Percentiles rank a stretch among this genome's conserved stretches.
These are phyloP conservation scores for Sporothrix phasma DNA, from an alignment of 2,329 filamentous ascomycete genomes.

Conservation along the genomic window DNA sequence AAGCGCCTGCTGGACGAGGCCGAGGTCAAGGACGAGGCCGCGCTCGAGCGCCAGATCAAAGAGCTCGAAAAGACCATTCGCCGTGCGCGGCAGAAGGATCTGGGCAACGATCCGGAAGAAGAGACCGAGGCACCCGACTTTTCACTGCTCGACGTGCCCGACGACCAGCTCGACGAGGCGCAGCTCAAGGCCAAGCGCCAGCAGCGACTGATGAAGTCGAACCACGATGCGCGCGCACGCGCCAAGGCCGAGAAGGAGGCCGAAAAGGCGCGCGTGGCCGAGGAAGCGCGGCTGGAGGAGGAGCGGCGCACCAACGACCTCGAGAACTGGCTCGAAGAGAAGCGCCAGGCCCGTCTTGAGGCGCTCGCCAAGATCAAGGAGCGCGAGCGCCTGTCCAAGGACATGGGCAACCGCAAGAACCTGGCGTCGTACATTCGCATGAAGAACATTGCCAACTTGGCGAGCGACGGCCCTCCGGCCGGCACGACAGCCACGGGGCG, in stretches of 20 bases:
- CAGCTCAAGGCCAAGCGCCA: conserved; percentile 85
- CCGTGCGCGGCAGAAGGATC: conserved; percentile 84
- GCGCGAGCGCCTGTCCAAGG: conserved; percentile 82
- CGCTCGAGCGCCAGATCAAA: conserved; percentile 73
- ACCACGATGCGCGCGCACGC: conserved; percentile 83
- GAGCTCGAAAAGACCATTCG: conserved; percentile 87
- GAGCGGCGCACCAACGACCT: conserved; percentile 77
- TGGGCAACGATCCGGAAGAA: conserved; percentile 55
- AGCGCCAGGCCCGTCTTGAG: conserved; percentile 60
- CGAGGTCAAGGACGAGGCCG: conserved; percentile 82
- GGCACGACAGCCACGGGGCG: conserved; percentile 24
- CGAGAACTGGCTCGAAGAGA: conserved; percentile 77
- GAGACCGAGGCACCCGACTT: conserved; percentile 76
- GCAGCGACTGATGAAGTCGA: conserved; percentile 86
- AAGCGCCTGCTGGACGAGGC: conserved; percentile 78
- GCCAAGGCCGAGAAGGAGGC: conserved; percentile 93
- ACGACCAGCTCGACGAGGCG: conserved; percentile 88
- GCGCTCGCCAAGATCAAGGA: conserved; percentile 82
- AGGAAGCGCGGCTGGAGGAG: conserved; percentile 73
- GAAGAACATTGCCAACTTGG: conserved; percentile 95
- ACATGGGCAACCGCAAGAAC: conserved; percentile 92
- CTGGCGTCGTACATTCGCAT: conserved; percentile 93
- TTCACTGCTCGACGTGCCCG: conserved; percentile 76
- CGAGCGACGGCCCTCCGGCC: conserved; percentile 65
- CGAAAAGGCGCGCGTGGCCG: conserved; percentile 73